Base-by-base conservation (phyloP, 1,284 basidiomycete species). In the Leccinum angustisporum region DNA sequence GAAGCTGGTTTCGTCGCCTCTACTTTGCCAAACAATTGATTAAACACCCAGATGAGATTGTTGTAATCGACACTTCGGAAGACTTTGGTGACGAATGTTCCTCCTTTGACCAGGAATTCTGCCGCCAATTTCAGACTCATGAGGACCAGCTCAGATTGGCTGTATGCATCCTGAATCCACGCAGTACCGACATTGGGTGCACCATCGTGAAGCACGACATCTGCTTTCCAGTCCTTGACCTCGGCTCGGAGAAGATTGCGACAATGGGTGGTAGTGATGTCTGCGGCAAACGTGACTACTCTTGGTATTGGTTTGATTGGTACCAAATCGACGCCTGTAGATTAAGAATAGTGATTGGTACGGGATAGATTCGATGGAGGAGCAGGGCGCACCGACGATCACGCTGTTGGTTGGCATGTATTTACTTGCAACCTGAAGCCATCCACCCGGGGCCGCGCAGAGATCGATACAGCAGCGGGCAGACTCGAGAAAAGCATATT, bases 161-260 rank as follows among this genome's bases (percentile, higher is more conserved):
- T 90, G 80, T 97, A 99, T 1, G 97, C 97, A 78, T 99, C 97
- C 77, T 99, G 97, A 63, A 99, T 87, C 97, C 97, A 99, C 13
- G 97, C 97, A 30, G 95, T 94, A 83, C 97, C 97, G 76, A 99
- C 97, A 76, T 99, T 99, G 50, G 97, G 97, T 50, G 97, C 97
- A 83, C 97, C 97, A 78, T 99, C 97, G 77, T 99, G 97, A 60
- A 99, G 85, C n/a, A 99, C 96, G 60, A 99, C 87, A 75, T 99
- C 97, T n/a, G 97, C 97, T 78, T 96, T 97, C 97, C 97, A 99
- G 76, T 98, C 96, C 77, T 99, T 98, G 66, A 99, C 80, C 77
- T 98, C 94, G 46, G 81, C 81, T 56, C 94, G 88, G 59, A 99
- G 87, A 66, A 91, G 86, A 72, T 92, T 89, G 61, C 97, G 88